Conservation (phyloP, 345 rosid genomes). For the Hibiscus mutabilis region DNA sequence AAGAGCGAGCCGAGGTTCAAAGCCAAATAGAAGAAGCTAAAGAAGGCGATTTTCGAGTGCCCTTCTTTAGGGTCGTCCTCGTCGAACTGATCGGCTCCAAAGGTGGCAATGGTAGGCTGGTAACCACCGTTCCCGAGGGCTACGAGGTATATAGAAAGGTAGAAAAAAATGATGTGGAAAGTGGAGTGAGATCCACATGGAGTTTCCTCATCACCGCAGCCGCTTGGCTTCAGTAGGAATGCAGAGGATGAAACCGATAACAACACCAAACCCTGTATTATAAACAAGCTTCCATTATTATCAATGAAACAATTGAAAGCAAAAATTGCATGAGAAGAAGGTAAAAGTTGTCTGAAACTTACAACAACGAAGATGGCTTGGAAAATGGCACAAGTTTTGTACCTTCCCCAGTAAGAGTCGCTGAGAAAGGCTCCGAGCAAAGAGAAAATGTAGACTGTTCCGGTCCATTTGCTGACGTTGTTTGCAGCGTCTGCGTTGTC, state of each 20-base stretch:
- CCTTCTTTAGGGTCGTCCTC: slow-evolving; percentile 80
- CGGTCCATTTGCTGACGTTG: slow-evolving; percentile 97
- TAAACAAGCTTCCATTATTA: background rate
- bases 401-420: slow-evolving; percentile 97
- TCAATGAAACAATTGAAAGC: no score
- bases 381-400: slow-evolving; percentile 86
- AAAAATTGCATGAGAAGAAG: background rate
- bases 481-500: slow-evolving; percentile 93
- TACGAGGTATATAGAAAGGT: slow-evolving; percentile 63
- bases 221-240: slow-evolving; percentile 60
- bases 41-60: slow-evolving; percentile 74
- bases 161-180: slow-evolving; percentile 43
- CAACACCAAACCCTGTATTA: slow-evolving; percentile 54
- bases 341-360: slow-evolving; percentile 17
- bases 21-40: slow-evolving; percentile 92
- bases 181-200: slow-evolving; percentile 70
- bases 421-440: slow-evolving; percentile 97
- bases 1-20: slow-evolving; percentile 89
- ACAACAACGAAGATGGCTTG: slow-evolving; percentile 84
- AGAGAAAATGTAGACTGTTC: slow-evolving; percentile 93
- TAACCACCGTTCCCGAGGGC: slow-evolving; percentile 98
- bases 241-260: slow-evolving; percentile 51
- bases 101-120: slow-evolving; percentile 91
- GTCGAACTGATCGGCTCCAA: slow-evolving; percentile 96
- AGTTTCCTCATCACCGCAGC: slow-evolving; percentile 57